Conservation (phyloP, 2,329 filamentous ascomycete species). For the Stagonosporopsis vannaccii region DNA sequence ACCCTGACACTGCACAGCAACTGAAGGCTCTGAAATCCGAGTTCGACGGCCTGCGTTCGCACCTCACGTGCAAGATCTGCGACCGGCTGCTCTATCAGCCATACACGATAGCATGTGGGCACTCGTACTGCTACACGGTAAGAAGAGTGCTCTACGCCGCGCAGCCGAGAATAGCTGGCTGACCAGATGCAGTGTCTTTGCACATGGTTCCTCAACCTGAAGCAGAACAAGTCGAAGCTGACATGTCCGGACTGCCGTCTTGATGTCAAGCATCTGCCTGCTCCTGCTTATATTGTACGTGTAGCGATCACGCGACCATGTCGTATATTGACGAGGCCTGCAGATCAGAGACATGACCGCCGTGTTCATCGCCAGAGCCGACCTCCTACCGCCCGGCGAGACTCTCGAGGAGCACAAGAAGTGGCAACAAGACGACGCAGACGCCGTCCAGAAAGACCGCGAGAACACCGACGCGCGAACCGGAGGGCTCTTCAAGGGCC, state of each 20-base stretch:
- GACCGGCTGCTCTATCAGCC: conserved; percentile 73
- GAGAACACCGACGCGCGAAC: conserved; percentile 57
- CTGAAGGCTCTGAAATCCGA: conserved; percentile 55
- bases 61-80: conserved; percentile 73
- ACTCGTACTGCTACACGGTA: conserved; percentile 75
- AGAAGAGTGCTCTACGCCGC: conserved; percentile 30
- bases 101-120: conserved; percentile 71
- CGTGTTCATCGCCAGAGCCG: conserved; percentile 66
- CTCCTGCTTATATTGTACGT: conserved; percentile 69
- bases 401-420: conserved; percentile 66
- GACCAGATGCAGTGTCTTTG: conserved; percentile 59
- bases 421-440: conserved; percentile 66
- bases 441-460: conserved; percentile 67
- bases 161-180: conserved; percentile 17
- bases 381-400: conserved; percentile 69
- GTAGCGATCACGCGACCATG: neutral
- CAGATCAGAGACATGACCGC: conserved; percentile 70
- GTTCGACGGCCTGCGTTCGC: conserved; percentile 66
- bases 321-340: neutral
- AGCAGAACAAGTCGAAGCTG: conserved; percentile 57
- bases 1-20: conserved; percentile 44
- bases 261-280: conserved; percentile 64
- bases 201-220: conserved; percentile 63
- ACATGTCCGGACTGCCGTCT: conserved; percentile 74
- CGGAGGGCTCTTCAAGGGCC: conserved; percentile 70